Evolutionary conservation across 1,284 basidiomycete species (phyloP).

Genomic region (Earliella scabrosa): DNA sequence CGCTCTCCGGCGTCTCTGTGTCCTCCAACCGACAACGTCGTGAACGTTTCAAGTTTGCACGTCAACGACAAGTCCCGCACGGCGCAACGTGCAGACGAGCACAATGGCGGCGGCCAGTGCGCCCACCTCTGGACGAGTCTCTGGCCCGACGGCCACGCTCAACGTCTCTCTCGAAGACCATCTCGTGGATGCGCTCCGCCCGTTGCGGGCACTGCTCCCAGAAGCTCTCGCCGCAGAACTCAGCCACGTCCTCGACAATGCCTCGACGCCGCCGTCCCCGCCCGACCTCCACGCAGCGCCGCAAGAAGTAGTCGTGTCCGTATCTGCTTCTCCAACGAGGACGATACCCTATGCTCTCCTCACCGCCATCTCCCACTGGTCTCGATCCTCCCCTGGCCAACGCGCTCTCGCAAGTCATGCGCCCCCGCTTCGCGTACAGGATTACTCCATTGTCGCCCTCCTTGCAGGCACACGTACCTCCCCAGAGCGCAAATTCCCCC

Average conservation of each 20-base stretch:
- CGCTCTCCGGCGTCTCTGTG: not conserved
- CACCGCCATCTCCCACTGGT: conserved; percentile 67
- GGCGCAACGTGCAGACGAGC: no score
- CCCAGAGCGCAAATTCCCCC: conserved; percentile 69
- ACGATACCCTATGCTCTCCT: conserved; percentile 68
- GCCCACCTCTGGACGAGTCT: no score
- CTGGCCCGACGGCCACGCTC: no score
- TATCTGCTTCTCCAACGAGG: conserved; percentile 29
- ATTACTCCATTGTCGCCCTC: conserved; percentile 73
- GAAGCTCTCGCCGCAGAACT: conserved; percentile 47
- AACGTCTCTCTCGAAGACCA: conserved; percentile 73
- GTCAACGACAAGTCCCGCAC: no score
- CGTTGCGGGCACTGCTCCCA: conserved; percentile 52
- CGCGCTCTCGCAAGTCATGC: conserved; percentile 45
- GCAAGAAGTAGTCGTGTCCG: not conserved
- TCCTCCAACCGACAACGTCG: not conserved
- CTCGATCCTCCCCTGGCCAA: conserved; percentile 54
- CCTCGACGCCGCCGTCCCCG: not conserved
- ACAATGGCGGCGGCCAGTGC: not conserved
- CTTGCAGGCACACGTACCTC: conserved; percentile 77
- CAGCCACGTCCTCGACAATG: conserved; percentile 9
- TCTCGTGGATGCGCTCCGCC: conserved; percentile 51
- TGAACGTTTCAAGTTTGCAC: no score
- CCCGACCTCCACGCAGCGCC: not conserved
- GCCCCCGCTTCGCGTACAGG: conserved; percentile 51